Conservation (phyloP, 352 stramenopile species). For the Phytopythium boreale region DNA sequence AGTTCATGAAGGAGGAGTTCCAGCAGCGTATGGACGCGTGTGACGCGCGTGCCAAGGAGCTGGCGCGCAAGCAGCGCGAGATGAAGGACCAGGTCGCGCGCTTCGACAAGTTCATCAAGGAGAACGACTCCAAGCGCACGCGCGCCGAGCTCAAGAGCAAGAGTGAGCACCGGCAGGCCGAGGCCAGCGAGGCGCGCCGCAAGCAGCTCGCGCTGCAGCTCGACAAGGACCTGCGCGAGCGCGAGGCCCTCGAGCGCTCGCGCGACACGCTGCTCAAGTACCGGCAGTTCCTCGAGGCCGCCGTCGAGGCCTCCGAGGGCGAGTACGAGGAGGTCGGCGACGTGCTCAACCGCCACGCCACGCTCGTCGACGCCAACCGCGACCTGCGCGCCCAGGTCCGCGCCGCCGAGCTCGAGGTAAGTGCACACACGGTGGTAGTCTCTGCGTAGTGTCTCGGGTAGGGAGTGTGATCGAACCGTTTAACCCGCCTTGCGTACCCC, state of each 20-base stretch:
- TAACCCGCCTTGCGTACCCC: no score
- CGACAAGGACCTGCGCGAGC: slow-evolving; percentile 66
- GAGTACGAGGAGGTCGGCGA: slow-evolving; percentile 85
- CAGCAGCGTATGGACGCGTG: slow-evolving; percentile 86
- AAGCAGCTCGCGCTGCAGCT: slow-evolving; percentile 67
- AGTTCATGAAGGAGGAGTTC: slow-evolving; percentile 94
- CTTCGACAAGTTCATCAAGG: slow-evolving; percentile 94
- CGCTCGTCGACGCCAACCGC: slow-evolving; percentile 85
- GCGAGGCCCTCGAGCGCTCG: slow-evolving; percentile 71
- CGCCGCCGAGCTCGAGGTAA: slow-evolving; percentile 56
- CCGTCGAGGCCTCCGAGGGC: slow-evolving; percentile 77
- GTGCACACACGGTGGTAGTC: neutral
- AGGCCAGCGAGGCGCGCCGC: slow-evolving; percentile 79
- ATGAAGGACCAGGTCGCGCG: slow-evolving; percentile 90
- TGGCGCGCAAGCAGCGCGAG: slow-evolving; percentile 86
- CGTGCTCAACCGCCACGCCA: slow-evolving; percentile 83
- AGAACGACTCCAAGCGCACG: slow-evolving; percentile 90
- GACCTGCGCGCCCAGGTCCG: slow-evolving; percentile 79
- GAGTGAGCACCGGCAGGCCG: slow-evolving; percentile 66
- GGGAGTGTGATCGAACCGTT: no score
- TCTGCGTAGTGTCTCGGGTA: no score
- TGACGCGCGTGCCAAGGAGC: slow-evolving; percentile 69
- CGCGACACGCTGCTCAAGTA: slow-evolving; percentile 83
- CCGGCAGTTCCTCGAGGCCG: slow-evolving; percentile 77
- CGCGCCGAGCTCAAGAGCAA: slow-evolving; percentile 88